phyloP scores from a whole-genome alignment of 116 monocot species.

The Trichopus zeylanicus region DNA sequence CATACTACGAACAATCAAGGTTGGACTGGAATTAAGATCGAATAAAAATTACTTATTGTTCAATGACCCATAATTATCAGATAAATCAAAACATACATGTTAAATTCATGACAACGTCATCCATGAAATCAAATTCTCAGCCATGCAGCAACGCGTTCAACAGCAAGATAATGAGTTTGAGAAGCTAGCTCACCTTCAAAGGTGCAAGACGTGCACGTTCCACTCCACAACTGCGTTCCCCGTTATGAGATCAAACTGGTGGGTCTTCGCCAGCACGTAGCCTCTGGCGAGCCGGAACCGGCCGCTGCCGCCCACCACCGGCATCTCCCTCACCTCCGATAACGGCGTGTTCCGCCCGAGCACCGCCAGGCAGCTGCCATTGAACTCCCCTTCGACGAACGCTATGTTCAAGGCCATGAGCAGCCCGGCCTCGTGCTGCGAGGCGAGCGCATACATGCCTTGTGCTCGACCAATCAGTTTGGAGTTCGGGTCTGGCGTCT shows the following conservation, averaged over 20 bases:
- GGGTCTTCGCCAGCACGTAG: neutral
- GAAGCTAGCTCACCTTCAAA: too few relatives aligned
- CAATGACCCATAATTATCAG: too few relatives aligned
- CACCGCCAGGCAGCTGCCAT: neutral
- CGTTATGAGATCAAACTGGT: neutral
- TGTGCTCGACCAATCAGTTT: neutral
- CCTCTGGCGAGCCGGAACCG: slow-evolving; percentile 3
- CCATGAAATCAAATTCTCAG: too few relatives aligned
- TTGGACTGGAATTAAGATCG: too few relatives aligned
- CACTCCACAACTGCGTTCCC: slow-evolving; percentile 25
- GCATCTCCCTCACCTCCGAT: neutral
- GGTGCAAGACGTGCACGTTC: slow-evolving; percentile 3
- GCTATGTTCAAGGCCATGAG: neutral
- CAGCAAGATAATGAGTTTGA: too few relatives aligned
- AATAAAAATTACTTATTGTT: too few relatives aligned
- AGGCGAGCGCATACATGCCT: neutral
- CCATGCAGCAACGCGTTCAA: too few relatives aligned
- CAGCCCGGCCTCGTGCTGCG: neutral
- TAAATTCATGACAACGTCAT: too few relatives aligned
- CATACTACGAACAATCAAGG: too few relatives aligned
- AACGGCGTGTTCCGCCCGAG: neutral
- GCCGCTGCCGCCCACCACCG: slow-evolving; percentile 1
- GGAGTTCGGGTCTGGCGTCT: neutral
- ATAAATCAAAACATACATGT: too few relatives aligned
- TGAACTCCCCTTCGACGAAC: neutral